These are phyloP conservation scores for Cicer arietinum DNA, from an alignment of 306 rosid genomes.

Conservation along the genomic window DNA sequence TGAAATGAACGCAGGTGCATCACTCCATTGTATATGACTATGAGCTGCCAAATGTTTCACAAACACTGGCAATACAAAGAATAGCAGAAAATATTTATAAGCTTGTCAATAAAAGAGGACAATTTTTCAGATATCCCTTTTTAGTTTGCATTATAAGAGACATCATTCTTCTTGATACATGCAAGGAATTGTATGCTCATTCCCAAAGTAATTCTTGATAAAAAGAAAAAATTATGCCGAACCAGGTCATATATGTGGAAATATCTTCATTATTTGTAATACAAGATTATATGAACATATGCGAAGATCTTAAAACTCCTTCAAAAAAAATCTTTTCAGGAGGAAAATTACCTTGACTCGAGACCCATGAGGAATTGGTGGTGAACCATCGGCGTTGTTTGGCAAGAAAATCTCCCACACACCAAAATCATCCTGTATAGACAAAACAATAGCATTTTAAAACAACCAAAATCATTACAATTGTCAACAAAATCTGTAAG, in stretches of 20 bases:
- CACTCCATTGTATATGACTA: constrained; percentile 17
- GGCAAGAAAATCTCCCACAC: constrained; percentile 99
- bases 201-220: not conserved
- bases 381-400: constrained; percentile 90
- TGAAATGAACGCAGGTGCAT: not conserved
- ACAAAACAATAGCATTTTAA: constrained; percentile 37
- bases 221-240: constrained; percentile 26
- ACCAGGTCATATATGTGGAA: constrained; percentile 13
- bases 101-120: not conserved
- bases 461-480: constrained; percentile 29
- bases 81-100: not conserved
- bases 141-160: constrained; percentile 19
- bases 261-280: constrained; percentile 10
- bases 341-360: constrained; percentile 80
- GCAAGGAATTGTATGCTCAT: constrained; percentile 9
- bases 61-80: constrained; percentile 7
- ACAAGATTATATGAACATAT: constrained; percentile 36
- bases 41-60: not conserved
- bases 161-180: constrained; percentile 23
- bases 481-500: constrained; percentile 32
- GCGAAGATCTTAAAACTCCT: constrained; percentile 21
- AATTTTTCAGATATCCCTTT: not conserved
- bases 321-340: constrained; percentile 21
- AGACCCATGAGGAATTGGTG: constrained; percentile 95
- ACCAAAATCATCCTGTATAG: constrained; percentile 91